Evolutionary conservation across 75 land plant genomes (phyloP), one percentile per base, ranked within the genome.

Genomic region (Pinus taeda): DNA sequence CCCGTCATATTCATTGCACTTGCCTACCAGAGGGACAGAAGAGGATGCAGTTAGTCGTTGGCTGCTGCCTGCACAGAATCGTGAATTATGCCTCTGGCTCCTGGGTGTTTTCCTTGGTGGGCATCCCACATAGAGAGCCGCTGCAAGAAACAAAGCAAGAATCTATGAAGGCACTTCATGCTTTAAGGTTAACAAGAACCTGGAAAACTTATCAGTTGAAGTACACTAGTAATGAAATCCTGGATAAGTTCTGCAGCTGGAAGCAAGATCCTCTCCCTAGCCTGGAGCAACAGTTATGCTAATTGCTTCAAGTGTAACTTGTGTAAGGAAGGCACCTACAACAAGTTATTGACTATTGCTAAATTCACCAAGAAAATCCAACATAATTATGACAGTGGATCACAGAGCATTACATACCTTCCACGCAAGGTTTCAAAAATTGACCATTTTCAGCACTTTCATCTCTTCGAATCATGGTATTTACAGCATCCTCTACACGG

Each of bases 381-480:
- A 55, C 53, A 21, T 15, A 36, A 8, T 24, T 7, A 75, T 8
- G 15, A 33, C 42, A 37, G n/a, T 24, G 12, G 60, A 29, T 15
- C 18, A 22, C 18, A 63, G 21, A 37, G 66, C 74, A 20, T 7
- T 18, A 75, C 49, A 58, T 83, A 94, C 97, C 97, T 94, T 94
- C 97, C 76, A 94, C 88, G 84, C 97, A 94, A 60, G 97, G 97
- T 57, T 83, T 84, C 77, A 94, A 65, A 74, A 84, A 81, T 30
- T 79, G 81, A 17, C 85, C 90, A 69, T 75, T 81, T 64, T 88
- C 90, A 1, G 80, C 39, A 67, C 75, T 80, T 59, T 92, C 95
- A 59, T 92, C 93, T 58, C 81, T 82, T n/a, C 97, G 88, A 77
- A 94, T 94, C 33, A 94, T 90, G 1, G 88, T 88, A 79, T 94